Base-by-base conservation (phyloP, 768 basidiomycete genomes). In the Leucosporidium scottii region DNA sequence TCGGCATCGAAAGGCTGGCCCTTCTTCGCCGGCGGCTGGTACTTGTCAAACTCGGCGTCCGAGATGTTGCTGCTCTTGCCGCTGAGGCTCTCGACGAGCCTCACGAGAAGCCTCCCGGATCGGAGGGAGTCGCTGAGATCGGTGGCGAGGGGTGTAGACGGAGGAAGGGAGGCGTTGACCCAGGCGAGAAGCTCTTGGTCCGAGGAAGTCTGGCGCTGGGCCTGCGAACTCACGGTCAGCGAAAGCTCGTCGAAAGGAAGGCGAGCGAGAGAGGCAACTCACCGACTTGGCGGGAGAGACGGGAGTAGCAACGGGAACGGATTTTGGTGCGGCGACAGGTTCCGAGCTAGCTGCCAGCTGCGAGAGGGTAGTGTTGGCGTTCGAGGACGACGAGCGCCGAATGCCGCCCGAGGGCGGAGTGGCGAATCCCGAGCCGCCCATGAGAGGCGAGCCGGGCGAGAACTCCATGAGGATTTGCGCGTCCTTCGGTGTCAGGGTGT, bases 121-220 rank as follows among this genome's bases (percentile, higher is more conserved):
- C 76, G 71, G 64, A 82, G 79, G 3, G 81, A 81, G 68, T 65
- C 6, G 18, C 79, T 75, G 21, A 82, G 67, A 39, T 79, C 73
- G 31, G 74, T 74, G 80, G 84, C 79, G 81, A 87, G 28, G 84
- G 78, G 54, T 82, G 78, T 59, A 69, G 71, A 77, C 12, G 80
- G 73, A 1, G 93, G 90, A 1, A 99, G 82, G 74, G 88, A 86
- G 6, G 83, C 80, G 78, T 99, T 99, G 28, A 91, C 88, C 93
- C 93, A 98, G 44, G 86, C 85, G 34, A 97, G 81, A 28, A 93
- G 81, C 58, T 56, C 39, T 39, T 27, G 31, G 55, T 57, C 4
- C 15, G 31, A 18, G 21, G 55, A 34, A 12, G 31, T 1, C 10
- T 36, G 1, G 20, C 31, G 55, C 8, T 23, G 31, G 21, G 21